Conservation (phyloP, 352 stramenopile species). For the Globisporangium paddicum region DNA sequence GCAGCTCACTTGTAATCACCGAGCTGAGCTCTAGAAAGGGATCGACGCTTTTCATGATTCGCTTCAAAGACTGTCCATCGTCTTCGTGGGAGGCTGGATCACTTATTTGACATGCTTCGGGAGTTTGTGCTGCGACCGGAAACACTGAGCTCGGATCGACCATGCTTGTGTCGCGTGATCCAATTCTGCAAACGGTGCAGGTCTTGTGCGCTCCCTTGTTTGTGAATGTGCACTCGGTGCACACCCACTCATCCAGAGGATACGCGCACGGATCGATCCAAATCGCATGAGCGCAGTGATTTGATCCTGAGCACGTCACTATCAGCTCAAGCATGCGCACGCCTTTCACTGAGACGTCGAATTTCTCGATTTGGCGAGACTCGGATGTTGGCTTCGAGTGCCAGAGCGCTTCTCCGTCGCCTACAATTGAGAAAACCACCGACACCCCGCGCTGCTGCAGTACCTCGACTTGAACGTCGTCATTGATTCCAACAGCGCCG, state of each 20-base stretch:
- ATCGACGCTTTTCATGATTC: not conserved
- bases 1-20: slow-evolving; percentile 14
- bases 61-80: not conserved
- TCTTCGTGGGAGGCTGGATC: not conserved
- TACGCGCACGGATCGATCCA: slow-evolving; percentile 76
- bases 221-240: slow-evolving; percentile 50
- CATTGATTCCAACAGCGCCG: slow-evolving; percentile 70
- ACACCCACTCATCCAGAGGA: slow-evolving; percentile 68
- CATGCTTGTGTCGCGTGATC: slow-evolving; percentile 17
- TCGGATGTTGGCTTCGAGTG: slow-evolving; percentile 61
- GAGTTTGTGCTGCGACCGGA: not conserved
- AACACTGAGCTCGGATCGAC: too few relatives aligned
- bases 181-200: slow-evolving; percentile 49
- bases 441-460: slow-evolving; percentile 50
- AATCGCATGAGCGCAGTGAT: slow-evolving; percentile 73
- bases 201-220: slow-evolving; percentile 55
- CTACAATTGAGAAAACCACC: slow-evolving; percentile 64
- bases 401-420: slow-evolving; percentile 67
- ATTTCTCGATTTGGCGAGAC: slow-evolving; percentile 32
- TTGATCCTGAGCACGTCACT: slow-evolving; percentile 65
- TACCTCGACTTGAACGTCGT: slow-evolving; percentile 56
- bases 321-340: slow-evolving; percentile 79
- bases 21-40: slow-evolving; percentile 20
- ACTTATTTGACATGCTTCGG: not conserved
- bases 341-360: slow-evolving; percentile 47